Base-by-base conservation (phyloP, 306 rosid genomes). In the Pueraria montana region DNA sequence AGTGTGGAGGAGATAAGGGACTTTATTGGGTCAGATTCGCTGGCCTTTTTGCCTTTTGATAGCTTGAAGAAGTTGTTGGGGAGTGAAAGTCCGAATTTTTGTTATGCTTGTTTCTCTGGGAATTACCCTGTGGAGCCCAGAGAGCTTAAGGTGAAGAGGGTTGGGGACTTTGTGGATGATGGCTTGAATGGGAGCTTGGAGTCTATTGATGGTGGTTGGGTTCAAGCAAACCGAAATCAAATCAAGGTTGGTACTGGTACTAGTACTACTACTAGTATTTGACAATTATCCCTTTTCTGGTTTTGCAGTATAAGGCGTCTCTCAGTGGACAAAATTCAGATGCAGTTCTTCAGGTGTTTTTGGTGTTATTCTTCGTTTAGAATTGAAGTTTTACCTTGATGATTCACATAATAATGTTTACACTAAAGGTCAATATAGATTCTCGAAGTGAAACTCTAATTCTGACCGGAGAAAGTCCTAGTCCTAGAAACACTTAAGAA, bases 41-140 rank as follows among this genome's bases (percentile, higher is more conserved):
- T 96, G 45, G 92, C 99, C 73, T 96, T 96, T 78, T 88, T 96
- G 53, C 94, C 97, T 67, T 12, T 94, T 53, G 92, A 77, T 72
- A 91, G 91, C 85, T 90, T 96, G 92, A 55, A 82, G 83, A 86
- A 30, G 79, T 68, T 87, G 80, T 56, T 94, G 84, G 95, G 84
- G 0, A 65, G 12, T 23, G 90, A 96, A 0, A 84, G 92, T 46
- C 83, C 92, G 0, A 96, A 84, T 58, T 96, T 78, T 49, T 94
- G 99, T 20, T 91, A 94, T 83, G 98, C 99, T 74, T 96, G 99
- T 79, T 96, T 96, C 84, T 87, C 99, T 16, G 99, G 98, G 49
- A 91, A 90, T 11, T 96, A 94, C 80, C 99, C 99, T 16, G 97
- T 96, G 69, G 98, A 96, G 83, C 99, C 98, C 0, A 90, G 86